Evolutionary conservation across 805 yeast genomes (phyloP).

Genomic region (Lipomyces japonicus): DNA sequence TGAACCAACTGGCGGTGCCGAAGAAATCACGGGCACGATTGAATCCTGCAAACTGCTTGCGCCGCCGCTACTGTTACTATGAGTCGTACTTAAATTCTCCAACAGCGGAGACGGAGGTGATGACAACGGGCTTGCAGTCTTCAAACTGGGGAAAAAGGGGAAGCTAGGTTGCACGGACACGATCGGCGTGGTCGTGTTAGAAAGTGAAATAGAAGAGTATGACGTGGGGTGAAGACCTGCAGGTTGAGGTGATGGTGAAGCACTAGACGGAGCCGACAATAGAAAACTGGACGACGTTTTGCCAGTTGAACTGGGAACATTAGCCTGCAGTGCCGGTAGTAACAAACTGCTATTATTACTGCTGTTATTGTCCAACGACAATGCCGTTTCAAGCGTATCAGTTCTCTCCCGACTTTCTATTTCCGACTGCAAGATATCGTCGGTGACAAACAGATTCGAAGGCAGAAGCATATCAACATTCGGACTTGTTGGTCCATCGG

Average conservation of each 20-base stretch:
- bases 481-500: constrained; percentile 37
- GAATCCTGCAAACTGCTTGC: constrained; percentile 1
- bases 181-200: not conserved
- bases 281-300: not conserved
- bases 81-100: constrained; percentile 2
- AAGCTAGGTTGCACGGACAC: not conserved
- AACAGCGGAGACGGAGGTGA: constrained; percentile 8
- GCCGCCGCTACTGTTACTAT: constrained; percentile 5
- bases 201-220: not conserved
- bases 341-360: not conserved
- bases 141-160: constrained; percentile 4
- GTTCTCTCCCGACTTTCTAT: not conserved
- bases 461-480: constrained; percentile 40
- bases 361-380: not conserved
- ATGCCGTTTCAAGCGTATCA: not conserved
- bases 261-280: not conserved
- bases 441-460: constrained; percentile 35
- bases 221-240: not conserved
- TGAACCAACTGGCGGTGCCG: constrained; percentile 5
- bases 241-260: not conserved
- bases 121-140: not conserved
- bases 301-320: not conserved
- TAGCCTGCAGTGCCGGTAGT: not conserved
- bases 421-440: constrained; percentile 6
- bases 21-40: not conserved